These are phyloP conservation scores for Saitoella complicata DNA, from an alignment of 805 yeast genomes.

Conservation along the genomic window DNA sequence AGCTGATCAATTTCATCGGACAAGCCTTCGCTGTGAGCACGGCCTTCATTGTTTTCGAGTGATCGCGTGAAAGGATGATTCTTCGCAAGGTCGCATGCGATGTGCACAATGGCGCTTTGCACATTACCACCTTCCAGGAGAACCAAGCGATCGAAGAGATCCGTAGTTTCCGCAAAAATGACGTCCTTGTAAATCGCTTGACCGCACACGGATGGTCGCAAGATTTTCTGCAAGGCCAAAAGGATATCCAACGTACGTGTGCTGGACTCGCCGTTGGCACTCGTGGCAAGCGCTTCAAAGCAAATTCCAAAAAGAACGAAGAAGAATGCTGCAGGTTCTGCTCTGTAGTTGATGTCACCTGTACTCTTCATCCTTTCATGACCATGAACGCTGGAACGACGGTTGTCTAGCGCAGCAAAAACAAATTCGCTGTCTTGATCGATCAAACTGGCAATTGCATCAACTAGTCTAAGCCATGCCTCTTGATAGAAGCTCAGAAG, in stretches of 20 bases:
- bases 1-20: constrained; percentile 54
- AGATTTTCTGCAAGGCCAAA: constrained; percentile 37
- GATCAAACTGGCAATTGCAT: constrained; percentile 53
- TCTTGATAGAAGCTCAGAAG: constrained; percentile 31
- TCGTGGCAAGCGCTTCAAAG: constrained; percentile 41
- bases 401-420: constrained; percentile 36
- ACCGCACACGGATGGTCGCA: constrained; percentile 41
- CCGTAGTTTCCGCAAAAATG: constrained; percentile 60
- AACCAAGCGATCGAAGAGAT: constrained; percentile 55
- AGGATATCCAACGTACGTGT: constrained; percentile 25
- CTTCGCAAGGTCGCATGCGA: constrained; percentile 40
- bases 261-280: constrained; percentile 10
- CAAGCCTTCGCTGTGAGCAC: constrained; percentile 26
- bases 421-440: constrained; percentile 34
- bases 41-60: constrained; percentile 9
- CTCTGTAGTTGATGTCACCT: constrained; percentile 16
- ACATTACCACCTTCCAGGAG: constrained; percentile 37
- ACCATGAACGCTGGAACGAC: constrained; percentile 24
- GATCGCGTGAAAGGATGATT: constrained; percentile 20
- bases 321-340: constrained; percentile 33
- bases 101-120: constrained; percentile 33
- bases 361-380: constrained; percentile 1
- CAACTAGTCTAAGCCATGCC: constrained; percentile 64
- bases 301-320: constrained; percentile 74
- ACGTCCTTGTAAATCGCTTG: constrained; percentile 46